A percentile compares a stretch with the other conserved stretches of the same genome.
Conservation (phyloP, 1,139 yeast genomes). For the Magnusiomyces paraingens region DNA sequence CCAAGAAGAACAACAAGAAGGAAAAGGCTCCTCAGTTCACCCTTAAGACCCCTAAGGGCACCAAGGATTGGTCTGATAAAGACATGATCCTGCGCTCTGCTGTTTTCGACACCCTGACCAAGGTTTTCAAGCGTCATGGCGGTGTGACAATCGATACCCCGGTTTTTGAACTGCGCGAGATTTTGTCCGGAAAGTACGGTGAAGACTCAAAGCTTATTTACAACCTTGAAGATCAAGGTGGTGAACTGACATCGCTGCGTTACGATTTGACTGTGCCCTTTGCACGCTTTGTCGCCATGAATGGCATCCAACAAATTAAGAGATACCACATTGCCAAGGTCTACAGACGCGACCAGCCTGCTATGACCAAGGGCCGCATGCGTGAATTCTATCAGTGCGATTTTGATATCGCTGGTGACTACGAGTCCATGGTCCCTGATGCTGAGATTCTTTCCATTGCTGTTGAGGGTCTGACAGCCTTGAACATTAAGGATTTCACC, state of each 20-base stretch:
- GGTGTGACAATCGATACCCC: slow-evolving; percentile 98
- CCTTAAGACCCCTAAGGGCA: slow-evolving; percentile 93
- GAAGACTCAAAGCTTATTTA: slow-evolving; percentile 95
- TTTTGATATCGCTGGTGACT: slow-evolving; percentile 88
- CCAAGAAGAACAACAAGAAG: slow-evolving; percentile 17
- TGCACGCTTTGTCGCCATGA: slow-evolving; percentile 94
- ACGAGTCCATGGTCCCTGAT: slow-evolving; percentile 94
- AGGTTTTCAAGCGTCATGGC: slow-evolving; percentile 69
- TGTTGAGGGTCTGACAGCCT: slow-evolving; percentile 74
- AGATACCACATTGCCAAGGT: slow-evolving; percentile 97
- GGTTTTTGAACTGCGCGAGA: slow-evolving; percentile 91
- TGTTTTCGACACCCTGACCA: slow-evolving; percentile 50
- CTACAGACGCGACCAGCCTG: slow-evolving; percentile 97
- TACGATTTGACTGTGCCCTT: slow-evolving; percentile 97
- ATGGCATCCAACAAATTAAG: slow-evolving; percentile 80
- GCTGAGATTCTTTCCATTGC: slow-evolving; percentile 76
- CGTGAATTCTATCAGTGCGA: slow-evolving; percentile 99
- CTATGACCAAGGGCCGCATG: slow-evolving; percentile 99
- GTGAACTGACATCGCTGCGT: slow-evolving; percentile 89
- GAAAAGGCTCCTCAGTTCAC: slow-evolving; percentile 43
- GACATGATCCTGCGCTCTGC: slow-evolving; percentile 94
- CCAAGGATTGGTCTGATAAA: slow-evolving; percentile 93
- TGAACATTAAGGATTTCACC: slow-evolving; percentile 85
- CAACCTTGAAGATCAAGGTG: slow-evolving; percentile 96
- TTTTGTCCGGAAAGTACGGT: slow-evolving; percentile 93